Conservation (phyloP, 148 eudicot species). For the Silene conica region DNA sequence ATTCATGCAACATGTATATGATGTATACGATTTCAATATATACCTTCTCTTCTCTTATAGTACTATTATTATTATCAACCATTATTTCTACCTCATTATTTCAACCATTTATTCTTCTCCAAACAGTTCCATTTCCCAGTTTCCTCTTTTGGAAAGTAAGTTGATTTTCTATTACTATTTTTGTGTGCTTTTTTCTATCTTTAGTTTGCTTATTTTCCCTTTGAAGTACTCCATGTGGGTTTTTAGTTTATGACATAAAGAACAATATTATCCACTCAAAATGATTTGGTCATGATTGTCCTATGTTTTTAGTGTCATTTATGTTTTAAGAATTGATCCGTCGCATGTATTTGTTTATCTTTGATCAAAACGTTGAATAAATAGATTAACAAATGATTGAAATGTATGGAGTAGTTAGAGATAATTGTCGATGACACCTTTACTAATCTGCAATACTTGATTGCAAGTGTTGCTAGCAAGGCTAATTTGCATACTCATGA, state of each 20-base stretch:
- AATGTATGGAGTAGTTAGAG: too few species aligned
- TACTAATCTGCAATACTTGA: background rate
- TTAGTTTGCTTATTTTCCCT: background rate
- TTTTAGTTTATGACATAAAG: background rate
- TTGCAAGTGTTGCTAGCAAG: background rate
- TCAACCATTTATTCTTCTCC: background rate
- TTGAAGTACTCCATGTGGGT: background rate
- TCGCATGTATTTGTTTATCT: too few species aligned
- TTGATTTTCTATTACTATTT: background rate
- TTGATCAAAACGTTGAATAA: too few species aligned
- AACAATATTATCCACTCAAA: background rate
- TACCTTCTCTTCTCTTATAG: background rate
- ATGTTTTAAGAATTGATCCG: too few species aligned
- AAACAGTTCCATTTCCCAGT: background rate
- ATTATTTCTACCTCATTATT: background rate
- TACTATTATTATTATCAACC: background rate
- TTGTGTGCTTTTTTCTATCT: background rate
- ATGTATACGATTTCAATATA: background rate
- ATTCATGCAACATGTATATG: background rate
- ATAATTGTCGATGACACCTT: background rate
- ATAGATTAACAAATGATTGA: too few species aligned
- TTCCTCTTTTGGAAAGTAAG: conserved; percentile 1
- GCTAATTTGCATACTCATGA: background rate
- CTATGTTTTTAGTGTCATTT: background rate
- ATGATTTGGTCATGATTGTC: background rate